Conservation (phyloP, 352 stramenopile genomes). For the Aphanomyces euteiches region DNA sequence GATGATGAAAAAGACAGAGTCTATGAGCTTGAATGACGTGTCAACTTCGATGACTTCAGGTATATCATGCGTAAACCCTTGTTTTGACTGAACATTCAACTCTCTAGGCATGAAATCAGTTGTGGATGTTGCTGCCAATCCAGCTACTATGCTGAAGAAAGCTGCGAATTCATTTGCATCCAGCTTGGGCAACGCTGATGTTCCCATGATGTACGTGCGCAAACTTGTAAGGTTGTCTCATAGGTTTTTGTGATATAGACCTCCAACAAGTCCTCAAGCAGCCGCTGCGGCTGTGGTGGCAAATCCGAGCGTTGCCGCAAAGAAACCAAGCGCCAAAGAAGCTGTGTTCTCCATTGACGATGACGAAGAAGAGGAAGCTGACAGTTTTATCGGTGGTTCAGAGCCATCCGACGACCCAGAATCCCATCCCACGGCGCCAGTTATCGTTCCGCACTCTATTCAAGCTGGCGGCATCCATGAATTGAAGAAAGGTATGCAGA, state of each 20-base stretch:
- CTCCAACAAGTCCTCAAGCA: slow-evolving; percentile 10
- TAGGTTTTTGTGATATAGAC: not conserved
- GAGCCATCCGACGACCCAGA: slow-evolving; percentile 21
- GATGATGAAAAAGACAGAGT: slow-evolving; percentile 63
- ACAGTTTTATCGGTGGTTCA: slow-evolving; percentile 38
- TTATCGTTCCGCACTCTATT: slow-evolving; percentile 49
- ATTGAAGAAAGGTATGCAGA: slow-evolving; percentile 61
- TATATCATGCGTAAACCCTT: not conserved
- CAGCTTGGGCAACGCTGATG: slow-evolving; percentile 11
- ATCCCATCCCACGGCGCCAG: slow-evolving; percentile 21
- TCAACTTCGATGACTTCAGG: slow-evolving; percentile 3
- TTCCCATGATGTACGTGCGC: not conserved
- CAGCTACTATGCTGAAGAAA: slow-evolving; percentile 23
- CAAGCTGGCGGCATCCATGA: slow-evolving; percentile 45
- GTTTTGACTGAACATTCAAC: not conserved
- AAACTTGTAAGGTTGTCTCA: not conserved
- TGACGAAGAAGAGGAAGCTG: slow-evolving; percentile 66
- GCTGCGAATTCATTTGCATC: slow-evolving; percentile 25
- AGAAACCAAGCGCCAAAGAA: slow-evolving; percentile 42
- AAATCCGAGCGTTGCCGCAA: not conserved
- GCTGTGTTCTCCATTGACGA: slow-evolving; percentile 78
- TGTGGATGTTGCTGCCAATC: slow-evolving; percentile 24
- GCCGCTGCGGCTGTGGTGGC: not conserved
- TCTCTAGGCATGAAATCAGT: slow-evolving; percentile 19
- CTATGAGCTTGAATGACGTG: slow-evolving; percentile 21